These are phyloP conservation scores for Lodderomyces elongisporus DNA, from an alignment of 1,139 yeast genomes.

Conservation along the genomic window DNA sequence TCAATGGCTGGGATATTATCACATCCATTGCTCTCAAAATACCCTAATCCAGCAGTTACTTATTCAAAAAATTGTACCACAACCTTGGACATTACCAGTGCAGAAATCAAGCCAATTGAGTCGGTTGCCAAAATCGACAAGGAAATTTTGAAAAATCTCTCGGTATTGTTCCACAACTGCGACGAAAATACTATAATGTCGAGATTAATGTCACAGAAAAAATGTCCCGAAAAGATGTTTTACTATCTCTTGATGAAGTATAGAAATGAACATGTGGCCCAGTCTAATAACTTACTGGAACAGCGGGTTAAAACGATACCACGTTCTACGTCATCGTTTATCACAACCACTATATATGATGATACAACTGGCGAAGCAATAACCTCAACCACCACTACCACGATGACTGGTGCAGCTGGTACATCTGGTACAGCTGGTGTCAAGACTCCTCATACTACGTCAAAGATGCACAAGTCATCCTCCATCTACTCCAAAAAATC, in stretches of 20 bases:
- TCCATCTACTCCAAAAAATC: conserved; percentile 20
- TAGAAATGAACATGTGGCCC: conserved; percentile 74
- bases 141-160: conserved; percentile 79
- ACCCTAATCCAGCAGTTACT: conserved; percentile 39
- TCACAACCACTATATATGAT: conserved; percentile 36
- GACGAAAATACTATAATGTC: conserved; percentile 55
- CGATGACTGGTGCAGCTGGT: too few relatives aligned
- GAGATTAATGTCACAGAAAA: conserved; percentile 52
- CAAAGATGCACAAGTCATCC: conserved; percentile 19
- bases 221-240: conserved; percentile 84
- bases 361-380: conserved; percentile 23
- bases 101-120: conserved; percentile 44
- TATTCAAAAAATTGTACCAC: conserved; percentile 15
- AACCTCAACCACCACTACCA: conserved; percentile 16
- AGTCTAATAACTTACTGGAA: too few relatives aligned
- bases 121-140: conserved; percentile 62
- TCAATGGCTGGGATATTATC: conserved; percentile 64
- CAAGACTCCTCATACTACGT: too few relatives aligned
- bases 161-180: conserved; percentile 89
- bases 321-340: conserved; percentile 43
- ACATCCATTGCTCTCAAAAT: conserved; percentile 78
- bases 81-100: conserved; percentile 21
- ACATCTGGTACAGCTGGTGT: too few relatives aligned
- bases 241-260: conserved; percentile 80
- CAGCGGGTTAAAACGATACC: too few relatives aligned